Evolutionary conservation across 768 basidiomycete genomes (phyloP), one percentile per base, ranked within the genome.

Genomic region (Brasilioporus rufonigricans): DNA sequence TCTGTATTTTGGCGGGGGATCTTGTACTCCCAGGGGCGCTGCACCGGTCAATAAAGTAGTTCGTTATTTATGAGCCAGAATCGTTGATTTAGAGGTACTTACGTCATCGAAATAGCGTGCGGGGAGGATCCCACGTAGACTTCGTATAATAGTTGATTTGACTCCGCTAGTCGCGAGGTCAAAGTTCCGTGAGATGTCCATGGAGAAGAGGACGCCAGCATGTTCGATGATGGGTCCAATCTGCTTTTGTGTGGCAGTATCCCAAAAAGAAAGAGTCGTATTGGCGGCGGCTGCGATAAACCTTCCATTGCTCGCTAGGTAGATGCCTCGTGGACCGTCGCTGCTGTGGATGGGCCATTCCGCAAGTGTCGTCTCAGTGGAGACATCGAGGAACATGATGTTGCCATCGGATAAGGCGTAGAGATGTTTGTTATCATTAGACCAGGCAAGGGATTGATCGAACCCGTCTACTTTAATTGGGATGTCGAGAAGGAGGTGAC

Each of bases 221-320:
- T 50, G 3, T 5, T 62, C 31, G 16, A 62, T 26, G 44, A 62
- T 5, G 6, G 52, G 21, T 8, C 61, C 56, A 8, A 55, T 50
- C 23, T n/a, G 61, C 18, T 33, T 9, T 13, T 43, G 39, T 2
- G 52, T 59, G 8, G n/a, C 24, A 19, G 50, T 50, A 23, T 62
- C 61, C 61, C 61, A 62, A 29, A 62, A 58, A 1, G 50, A 52
- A 24, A 62, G 7, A 0, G 48, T 50, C 10, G 48, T 57, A 14
- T 40, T 18, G 10, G 51, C 55, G 0, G 32, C 11, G 1, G 44
- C 53, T 7, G 18, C 48, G 23, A 62, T 47, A 27, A 59, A 62
- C 16, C 32, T 53, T 18, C 46, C 55, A 13, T 61, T 61, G n/a
- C 11, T 14, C 2, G 60, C 27, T 1, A 62, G 19, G 4, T 16